Evolutionary conservation across 352 stramenopile genomes (phyloP), one percentile per base, ranked within the genome.

Genomic region (Phytophthora parvispora): DNA sequence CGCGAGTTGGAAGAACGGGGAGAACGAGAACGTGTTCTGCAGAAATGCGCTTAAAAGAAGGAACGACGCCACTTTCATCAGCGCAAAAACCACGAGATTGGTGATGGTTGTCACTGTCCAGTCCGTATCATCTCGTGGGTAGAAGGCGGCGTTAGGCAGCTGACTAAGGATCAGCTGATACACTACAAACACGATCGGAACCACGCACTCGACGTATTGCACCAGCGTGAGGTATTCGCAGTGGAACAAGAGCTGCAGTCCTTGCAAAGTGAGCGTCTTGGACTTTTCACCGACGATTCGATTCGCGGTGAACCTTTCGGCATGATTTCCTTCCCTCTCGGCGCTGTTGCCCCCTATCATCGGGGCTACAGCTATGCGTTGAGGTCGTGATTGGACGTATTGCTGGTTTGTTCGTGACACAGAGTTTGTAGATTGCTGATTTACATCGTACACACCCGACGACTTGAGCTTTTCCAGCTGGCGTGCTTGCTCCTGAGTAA

Each of bases 51-150:
- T 61, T 1, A 87, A 20, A 2, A 32, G 31, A 18, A 81, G 5
- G 12, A 85, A 67, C 4, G 73, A 83, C 6, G 52, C 38, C 12
- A 80, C 22, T 64, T 85, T 72, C 5, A 86, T 64, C 12, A 50
- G 9, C 0, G 60, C 52, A 66, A 78, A 80, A 1, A 70, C n/a
- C 6, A 69, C 7, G 0, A 72, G 15, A 10, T 67, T 67, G 6
- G 28, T 29, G 6, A 56, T 29, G 2, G 18, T 29, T 10, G 16
- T 15, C 18, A 56, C 13, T 27, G 25, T 29, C 28, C 49, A 56
- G 13, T 56, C 16, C 12, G 25, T 36, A 29, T 22, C 32, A 16
- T 16, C 32, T n/a, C 24, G 16, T 61, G 28, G 52, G 8, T 49
- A 84, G 54, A 78, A 84, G 20, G 36, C 25, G 32, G 56, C 66